Evolutionary conservation across 805 yeast genomes (phyloP), one percentile per base, ranked within the genome.

Genomic region (Ogataea neopini): DNA sequence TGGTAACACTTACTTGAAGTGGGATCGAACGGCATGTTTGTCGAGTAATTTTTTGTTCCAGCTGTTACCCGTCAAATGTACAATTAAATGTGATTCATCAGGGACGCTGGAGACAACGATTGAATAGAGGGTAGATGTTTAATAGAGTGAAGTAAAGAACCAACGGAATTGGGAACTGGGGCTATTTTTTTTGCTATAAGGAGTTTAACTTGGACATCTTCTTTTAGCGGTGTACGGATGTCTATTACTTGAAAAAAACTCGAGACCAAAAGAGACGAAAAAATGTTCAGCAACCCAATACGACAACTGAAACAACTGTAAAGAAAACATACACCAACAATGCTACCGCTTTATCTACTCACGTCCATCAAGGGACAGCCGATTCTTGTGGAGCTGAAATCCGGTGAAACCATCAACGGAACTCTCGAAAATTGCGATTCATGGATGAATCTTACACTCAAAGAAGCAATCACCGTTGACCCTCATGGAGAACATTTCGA

Each of bases 391-490:
- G 99, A 92, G 66, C 79, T 94, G 62, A 94, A 94, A 67, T 83
- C 86, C 47, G 97, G 98, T 28, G 97, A 88, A 60, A 83, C 92
- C 8, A 74, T 91, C 42, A 86, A 85, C 60, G 99, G 99, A 43
- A 79, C 78, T 47, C 73, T 94, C 50, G 80, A 81, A 47, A 86
- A 88, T 61, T 89, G 96, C 58, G 99, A 94, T 66, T 83, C 88
- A 33, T 88, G 95, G 90, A 94, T 94, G 99, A 94, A 94, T 66
- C 74, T 94, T 54, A 87, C 96, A 1, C 74, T 94, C 45, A 75
- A 75, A 28, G 83, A 90, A 53, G 97, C 85, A 13, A 79, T 83
- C 40, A 86, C 83, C 61, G 77, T 83, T 13, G 80, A 80, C 57
- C 72, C 80, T 35, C 64, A 75, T 55, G 92, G 87, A 32, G 82